Evolutionary conservation across 441 rosid species (phyloP), one percentile per base, ranked within the genome.

Genomic region (Iberis amara): DNA sequence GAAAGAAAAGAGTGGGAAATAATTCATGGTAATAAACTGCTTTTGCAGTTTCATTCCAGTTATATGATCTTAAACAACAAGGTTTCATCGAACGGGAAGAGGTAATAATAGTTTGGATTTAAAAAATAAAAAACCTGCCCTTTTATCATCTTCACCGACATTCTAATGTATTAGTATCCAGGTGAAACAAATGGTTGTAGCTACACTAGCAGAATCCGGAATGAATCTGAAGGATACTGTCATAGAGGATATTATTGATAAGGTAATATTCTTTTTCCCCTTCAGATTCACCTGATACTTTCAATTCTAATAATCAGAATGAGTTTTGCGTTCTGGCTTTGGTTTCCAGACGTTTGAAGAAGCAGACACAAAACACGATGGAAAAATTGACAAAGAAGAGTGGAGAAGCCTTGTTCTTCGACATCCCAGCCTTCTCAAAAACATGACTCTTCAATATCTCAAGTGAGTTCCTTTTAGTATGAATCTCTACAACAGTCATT

Each of bases 141-240:
- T 11, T 33, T 44, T 37, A 12, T 18, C 28, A 41, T 31, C 32
- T 7, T 27, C 24, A 30, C 51, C 6, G 36, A 40, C 23, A n/a
- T n/a, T n/a, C n/a, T n/a, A n/a, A n/a, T n/a, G n/a, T 39, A 31
- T 33, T 5, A 56, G 14, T 63, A 6, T 68, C 62, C 76, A 82
- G 90, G 94, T 88, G 52, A 72, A 70, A 73, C 79, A 82, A 69
- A 81, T 88, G 94, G 77, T 88, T 38, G 72, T 73, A 52, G 91
- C 85, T 55, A 73, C 78, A 38, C 64, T 85, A 40, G 65, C 60
- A 45, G 94, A 80, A 68, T 82, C 85, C 6, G 77, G 71, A 38
- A 32, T 76, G 75, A 66, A 68, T 65, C 64, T 82, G 11, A 66
- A 87, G 0, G 85, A 85, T 36, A 86, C 77, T 44, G 54, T 70